phyloP scores from a whole-genome alignment of 108 stramenopile species.

The Mediolabrus comicus region DNA sequence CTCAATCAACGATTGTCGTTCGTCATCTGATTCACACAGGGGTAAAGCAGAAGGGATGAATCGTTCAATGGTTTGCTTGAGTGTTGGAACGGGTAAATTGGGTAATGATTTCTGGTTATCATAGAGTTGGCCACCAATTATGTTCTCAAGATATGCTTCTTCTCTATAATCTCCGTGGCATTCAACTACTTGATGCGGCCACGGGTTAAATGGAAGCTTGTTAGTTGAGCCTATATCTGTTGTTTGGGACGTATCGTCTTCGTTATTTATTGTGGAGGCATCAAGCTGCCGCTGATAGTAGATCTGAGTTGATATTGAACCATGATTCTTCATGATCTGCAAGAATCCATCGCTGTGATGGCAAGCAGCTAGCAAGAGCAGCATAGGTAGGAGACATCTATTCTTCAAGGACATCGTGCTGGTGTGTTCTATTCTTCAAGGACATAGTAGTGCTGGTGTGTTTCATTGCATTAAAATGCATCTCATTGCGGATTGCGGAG shows the following conservation, averaged over 20 bases:
- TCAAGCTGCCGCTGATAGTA: not conserved
- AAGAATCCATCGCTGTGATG: not conserved
- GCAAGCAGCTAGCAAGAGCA: not conserved
- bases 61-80: conserved; percentile 52
- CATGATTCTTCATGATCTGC: not conserved
- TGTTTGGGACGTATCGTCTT: not conserved
- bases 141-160: not conserved
- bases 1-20: conserved; percentile 20
- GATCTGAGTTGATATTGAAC: not conserved
- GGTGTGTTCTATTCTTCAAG: not conserved
- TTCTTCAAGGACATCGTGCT: not conserved
- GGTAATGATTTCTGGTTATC: conserved; percentile 51
- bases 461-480: not conserved
- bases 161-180: not conserved
- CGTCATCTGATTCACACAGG: conserved; percentile 30
- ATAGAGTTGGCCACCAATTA: conserved; percentile 54
- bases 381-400: not conserved
- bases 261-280: not conserved
- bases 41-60: conserved; percentile 56
- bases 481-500: not conserved
- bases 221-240: not conserved
- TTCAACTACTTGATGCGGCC: not conserved
- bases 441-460: not conserved
- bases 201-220: not conserved
- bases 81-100: conserved; percentile 58